Percentiles rank a stretch among this genome's conserved stretches.
These are phyloP conservation scores for Coniochaeta sp. DNA, from an alignment of 2,329 filamentous ascomycete genomes.

Conservation along the genomic window DNA sequence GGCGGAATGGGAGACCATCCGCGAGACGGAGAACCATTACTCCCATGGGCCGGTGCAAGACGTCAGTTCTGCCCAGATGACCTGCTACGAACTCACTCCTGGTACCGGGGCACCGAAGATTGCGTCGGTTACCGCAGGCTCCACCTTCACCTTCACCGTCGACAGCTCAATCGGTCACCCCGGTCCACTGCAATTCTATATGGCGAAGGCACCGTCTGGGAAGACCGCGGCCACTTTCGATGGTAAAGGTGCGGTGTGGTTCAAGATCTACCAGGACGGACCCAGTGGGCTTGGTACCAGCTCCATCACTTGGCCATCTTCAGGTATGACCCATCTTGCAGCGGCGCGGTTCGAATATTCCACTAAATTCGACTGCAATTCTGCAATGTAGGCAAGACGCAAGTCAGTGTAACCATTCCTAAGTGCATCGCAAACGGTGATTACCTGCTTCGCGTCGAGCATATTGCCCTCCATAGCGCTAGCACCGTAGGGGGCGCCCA, in stretches of 20 bases:
- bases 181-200: slow-evolving; percentile 30
- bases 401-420: slow-evolving; percentile 21
- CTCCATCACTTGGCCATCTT: slow-evolving; percentile 28
- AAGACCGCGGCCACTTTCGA: slow-evolving; percentile 27
- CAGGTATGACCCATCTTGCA: slow-evolving; percentile 15
- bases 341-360: no score
- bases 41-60: slow-evolving; percentile 32
- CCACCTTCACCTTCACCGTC: slow-evolving; percentile 30
- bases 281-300: slow-evolving; percentile 20
- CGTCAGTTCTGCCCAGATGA: slow-evolving; percentile 29
- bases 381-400: slow-evolving; percentile 13
- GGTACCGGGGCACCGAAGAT: slow-evolving; percentile 26
- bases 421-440: slow-evolving; percentile 23
- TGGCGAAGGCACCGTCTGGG: slow-evolving; percentile 29
- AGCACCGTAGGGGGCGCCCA: slow-evolving; percentile 22
- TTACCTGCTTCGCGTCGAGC: slow-evolving; percentile 28
- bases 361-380: no score
- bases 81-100: slow-evolving; percentile 28
- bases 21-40: slow-evolving; percentile 35
- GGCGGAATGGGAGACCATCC: slow-evolving; percentile 25
- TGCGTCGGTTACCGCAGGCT: slow-evolving; percentile 28
- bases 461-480: slow-evolving; percentile 25
- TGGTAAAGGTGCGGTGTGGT: slow-evolving; percentile 30
- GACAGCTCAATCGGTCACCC: slow-evolving; percentile 29
- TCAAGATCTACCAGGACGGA: slow-evolving; percentile 34